phyloP scores from a whole-genome alignment of 2,329 filamentous ascomycete species.

The Oidium heveae region DNA sequence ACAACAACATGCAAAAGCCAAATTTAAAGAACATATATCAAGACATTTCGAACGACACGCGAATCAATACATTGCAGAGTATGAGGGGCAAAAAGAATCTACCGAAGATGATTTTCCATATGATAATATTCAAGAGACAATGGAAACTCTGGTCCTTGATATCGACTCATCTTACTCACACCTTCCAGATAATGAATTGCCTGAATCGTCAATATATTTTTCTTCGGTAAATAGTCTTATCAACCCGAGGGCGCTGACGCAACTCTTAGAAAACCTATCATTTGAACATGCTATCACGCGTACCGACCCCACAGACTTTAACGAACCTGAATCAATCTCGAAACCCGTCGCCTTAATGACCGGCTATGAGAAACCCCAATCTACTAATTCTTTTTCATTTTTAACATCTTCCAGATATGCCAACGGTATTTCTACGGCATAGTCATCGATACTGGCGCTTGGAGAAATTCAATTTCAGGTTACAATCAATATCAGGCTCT shows the following conservation, averaged over 20 bases:
- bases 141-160: neutral
- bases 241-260: neutral
- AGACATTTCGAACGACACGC: no score
- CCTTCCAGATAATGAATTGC: neutral
- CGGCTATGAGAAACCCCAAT: no score
- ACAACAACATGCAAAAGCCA: no score
- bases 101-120: neutral
- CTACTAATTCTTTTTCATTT: neutral
- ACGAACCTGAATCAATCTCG: neutral
- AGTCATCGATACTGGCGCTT: slow-evolving; percentile 1
- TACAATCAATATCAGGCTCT: neutral
- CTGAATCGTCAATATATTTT: neutral
- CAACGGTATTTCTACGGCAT: neutral
- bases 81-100: no score
- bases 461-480: neutral
- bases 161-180: neutral
- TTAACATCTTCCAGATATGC: neutral
- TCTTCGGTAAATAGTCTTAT: neutral
- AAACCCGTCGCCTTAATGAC: no score
- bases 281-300: neutral
- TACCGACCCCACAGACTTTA: neutral
- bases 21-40: no score
- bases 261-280: neutral
- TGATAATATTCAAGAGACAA: slow-evolving; percentile 1
- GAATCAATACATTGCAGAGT: no score